phyloP scores from a whole-genome alignment of 768 basidiomycete genomes.

The Tricholoma matsutake region DNA sequence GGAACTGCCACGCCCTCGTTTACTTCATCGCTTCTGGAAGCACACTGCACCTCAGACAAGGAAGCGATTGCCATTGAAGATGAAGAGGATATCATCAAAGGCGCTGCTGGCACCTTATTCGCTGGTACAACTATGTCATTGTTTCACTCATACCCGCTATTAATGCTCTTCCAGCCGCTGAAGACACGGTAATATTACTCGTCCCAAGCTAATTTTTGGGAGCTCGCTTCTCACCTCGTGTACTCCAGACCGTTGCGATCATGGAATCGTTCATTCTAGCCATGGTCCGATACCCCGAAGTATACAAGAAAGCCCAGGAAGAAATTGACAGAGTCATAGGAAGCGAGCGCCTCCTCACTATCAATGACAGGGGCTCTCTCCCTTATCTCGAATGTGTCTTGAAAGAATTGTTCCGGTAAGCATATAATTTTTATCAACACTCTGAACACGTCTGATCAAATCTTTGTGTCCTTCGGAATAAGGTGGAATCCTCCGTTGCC shows the following conservation, averaged over 20 bases:
- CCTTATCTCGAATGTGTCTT: conserved; percentile 47
- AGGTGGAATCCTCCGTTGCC: conserved; percentile 51
- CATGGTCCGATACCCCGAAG: conserved; percentile 51
- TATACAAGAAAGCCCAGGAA: conserved; percentile 45
- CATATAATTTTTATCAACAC: background rate
- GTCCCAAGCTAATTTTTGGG: background rate
- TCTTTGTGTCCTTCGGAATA: background rate
- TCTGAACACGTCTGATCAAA: background rate
- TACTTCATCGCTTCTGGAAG: conserved; percentile 42
- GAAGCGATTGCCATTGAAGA: conserved; percentile 37
- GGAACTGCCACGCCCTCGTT: conserved; percentile 44
- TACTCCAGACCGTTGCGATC: conserved; percentile 45
- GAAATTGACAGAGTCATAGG: conserved; percentile 51
- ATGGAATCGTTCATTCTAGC: conserved; percentile 50
- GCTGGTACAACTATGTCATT: conserved; percentile 34
- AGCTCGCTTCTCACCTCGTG: background rate
- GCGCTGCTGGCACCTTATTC: conserved; percentile 52
- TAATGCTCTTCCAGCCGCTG: conserved; percentile 28
- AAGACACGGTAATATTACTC: conserved; percentile 31
- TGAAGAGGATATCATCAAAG: conserved; percentile 52
- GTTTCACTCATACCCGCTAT: background rate
- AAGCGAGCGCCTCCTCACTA: conserved; percentile 42
- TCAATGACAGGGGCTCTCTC: conserved; percentile 40
- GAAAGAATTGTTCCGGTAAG: conserved; percentile 47
- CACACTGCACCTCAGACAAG: conserved; percentile 31